phyloP scores from a whole-genome alignment of 1,284 basidiomycete species.

The Ceratobasidium sp. region DNA sequence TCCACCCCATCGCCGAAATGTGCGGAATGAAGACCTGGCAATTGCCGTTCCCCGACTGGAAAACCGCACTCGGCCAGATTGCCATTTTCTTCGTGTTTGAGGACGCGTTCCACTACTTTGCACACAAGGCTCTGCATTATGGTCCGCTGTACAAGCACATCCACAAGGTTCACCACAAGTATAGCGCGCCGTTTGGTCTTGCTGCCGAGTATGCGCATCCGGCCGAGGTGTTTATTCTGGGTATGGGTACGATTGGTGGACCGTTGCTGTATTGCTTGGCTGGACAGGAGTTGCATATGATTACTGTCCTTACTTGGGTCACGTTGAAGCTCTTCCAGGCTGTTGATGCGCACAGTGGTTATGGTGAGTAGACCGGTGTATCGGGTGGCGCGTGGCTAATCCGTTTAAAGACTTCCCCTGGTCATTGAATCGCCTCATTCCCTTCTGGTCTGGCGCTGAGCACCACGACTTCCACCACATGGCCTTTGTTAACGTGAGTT shows the following conservation, averaged over 20 bases:
- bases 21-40: conserved; percentile 93
- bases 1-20: conserved; percentile 91
- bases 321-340: conserved; percentile 95
- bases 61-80: conserved; percentile 79
- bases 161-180: conserved; percentile 98
- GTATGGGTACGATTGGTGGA: conserved; percentile 79
- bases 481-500: conserved; percentile 74
- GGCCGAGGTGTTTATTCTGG: conserved; percentile 89
- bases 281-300: conserved; percentile 80
- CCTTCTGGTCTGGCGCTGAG: conserved; percentile 98
- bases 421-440: conserved; percentile 91
- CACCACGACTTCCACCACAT: conserved; percentile 98
- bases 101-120: conserved; percentile 89
- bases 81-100: conserved; percentile 95
- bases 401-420: conserved; percentile 82
- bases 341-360: conserved; percentile 96
- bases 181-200: conserved; percentile 94
- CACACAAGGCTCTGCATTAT: conserved; percentile 89
- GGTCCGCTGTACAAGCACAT: conserved; percentile 94
- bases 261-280: conserved; percentile 86
- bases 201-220: conserved; percentile 98
- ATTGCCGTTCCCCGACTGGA: conserved; percentile 84
- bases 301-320: conserved; percentile 96
- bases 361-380: conserved; percentile 61
- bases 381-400: neutral